These are phyloP conservation scores for Lactifluus pinguis DNA, from an alignment of 768 basidiomycete species.

Conservation along the genomic window DNA sequence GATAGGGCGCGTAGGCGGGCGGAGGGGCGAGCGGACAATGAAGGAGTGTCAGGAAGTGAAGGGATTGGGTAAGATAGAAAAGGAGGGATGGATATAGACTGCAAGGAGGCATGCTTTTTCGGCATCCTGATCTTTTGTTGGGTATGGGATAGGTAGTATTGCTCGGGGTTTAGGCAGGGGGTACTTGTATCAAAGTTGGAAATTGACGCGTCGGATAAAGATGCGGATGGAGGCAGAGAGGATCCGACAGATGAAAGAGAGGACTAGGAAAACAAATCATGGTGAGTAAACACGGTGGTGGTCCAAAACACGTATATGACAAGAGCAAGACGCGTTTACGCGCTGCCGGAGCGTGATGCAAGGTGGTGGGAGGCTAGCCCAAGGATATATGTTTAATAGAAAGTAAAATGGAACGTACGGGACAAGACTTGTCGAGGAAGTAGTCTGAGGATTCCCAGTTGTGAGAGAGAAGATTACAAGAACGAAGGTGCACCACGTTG, in stretches of 20 bases:
- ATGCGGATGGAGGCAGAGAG: neutral
- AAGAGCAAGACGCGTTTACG: neutral
- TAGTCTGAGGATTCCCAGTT: neutral
- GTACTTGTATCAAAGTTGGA: neutral
- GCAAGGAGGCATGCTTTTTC: conserved; percentile 45
- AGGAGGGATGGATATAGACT: conserved; percentile 42
- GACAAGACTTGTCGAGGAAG: neutral
- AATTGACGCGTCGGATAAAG: neutral
- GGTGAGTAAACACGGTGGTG: neutral
- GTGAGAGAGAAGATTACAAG: neutral
- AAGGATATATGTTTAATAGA: neutral
- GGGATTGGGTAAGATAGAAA: conserved; percentile 29
- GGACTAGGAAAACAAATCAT: neutral
- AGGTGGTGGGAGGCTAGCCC: neutral
- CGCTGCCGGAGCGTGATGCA: neutral
- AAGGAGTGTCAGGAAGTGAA: conserved; percentile 20
- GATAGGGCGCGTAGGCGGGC: conserved; percentile 19
- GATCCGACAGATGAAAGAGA: neutral
- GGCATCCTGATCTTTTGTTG: conserved; percentile 28
- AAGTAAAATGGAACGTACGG: neutral
- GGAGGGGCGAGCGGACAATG: conserved; percentile 21
- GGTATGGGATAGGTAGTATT: conserved; percentile 3
- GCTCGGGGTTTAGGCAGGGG: neutral
- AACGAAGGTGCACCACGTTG: neutral
- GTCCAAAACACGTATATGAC: neutral